phyloP scores from a whole-genome alignment of 2,329 filamentous ascomycete species.

The Decorospora gaudefroyi region DNA sequence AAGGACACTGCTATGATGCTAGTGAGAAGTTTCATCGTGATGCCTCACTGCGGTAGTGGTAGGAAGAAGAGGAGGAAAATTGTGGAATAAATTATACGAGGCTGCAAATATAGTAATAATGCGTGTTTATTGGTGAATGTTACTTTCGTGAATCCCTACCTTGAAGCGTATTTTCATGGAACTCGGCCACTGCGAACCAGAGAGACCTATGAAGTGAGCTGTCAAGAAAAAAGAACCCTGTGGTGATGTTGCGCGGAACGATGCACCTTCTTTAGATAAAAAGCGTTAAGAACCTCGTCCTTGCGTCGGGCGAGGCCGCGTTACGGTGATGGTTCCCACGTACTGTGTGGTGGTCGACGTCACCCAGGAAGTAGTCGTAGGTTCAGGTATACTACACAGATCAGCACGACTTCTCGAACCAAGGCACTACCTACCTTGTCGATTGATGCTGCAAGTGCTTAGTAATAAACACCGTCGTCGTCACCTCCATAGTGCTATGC shows the following conservation, averaged over 20 bases:
- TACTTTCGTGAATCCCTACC: background rate
- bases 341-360: slow-evolving; percentile 16
- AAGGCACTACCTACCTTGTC: slow-evolving; percentile 12
- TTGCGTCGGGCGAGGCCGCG: slow-evolving; percentile 1
- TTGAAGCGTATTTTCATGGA: background rate
- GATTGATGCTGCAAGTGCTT: slow-evolving; percentile 29
- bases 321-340: slow-evolving; percentile 19
- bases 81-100: background rate
- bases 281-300: background rate
- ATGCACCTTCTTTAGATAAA: too few species aligned
- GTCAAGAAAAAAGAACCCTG: background rate
- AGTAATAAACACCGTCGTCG: slow-evolving; percentile 30
- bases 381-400: slow-evolving; percentile 12
- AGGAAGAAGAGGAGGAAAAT: background rate
- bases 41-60: background rate
- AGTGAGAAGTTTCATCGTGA: background rate
- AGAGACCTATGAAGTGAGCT: background rate
- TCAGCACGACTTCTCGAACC: slow-evolving; percentile 2
- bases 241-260: too few species aligned
- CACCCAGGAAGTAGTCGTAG: slow-evolving; percentile 27
- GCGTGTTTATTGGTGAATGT: background rate
- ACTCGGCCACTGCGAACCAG: background rate
- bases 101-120: background rate
- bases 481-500: slow-evolving; percentile 1
- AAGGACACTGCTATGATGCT: background rate